These are phyloP conservation scores for Cystobasidium slooffiae DNA, from an alignment of 1,284 basidiomycete species.

Conservation along the genomic window DNA sequence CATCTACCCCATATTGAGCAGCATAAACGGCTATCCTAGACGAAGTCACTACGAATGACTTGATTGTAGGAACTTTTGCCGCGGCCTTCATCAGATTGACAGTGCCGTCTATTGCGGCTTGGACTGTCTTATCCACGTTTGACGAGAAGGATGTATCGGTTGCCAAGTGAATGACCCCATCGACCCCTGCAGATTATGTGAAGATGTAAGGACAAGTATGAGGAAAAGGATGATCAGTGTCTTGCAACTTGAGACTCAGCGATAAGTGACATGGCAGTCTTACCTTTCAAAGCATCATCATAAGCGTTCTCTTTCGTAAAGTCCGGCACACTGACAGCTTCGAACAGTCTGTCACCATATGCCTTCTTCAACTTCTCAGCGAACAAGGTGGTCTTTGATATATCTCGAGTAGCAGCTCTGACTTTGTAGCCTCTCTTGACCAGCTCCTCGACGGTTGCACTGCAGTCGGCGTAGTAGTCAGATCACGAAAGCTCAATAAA, in stretches of 20 bases:
- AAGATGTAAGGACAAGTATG: too few relatives aligned
- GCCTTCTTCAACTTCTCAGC: not conserved
- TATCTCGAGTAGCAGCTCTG: not conserved
- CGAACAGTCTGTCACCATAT: not conserved
- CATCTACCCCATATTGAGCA: slow-evolving; percentile 32
- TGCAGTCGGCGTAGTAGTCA: not conserved
- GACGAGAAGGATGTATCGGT: slow-evolving; percentile 39
- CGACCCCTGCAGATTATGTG: not conserved
- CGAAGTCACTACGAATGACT: slow-evolving; percentile 44
- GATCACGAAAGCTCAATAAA: not conserved
- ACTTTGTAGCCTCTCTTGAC: not conserved
- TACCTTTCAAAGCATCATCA: not conserved
- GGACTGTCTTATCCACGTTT: slow-evolving; percentile 31
- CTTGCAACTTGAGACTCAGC: too few relatives aligned
- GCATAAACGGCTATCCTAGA: slow-evolving; percentile 35
- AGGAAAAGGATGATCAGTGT: too few relatives aligned
- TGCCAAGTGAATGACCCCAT: slow-evolving; percentile 42
- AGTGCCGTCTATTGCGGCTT: slow-evolving; percentile 13
- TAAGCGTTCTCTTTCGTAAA: not conserved
- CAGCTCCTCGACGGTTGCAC: not conserved
- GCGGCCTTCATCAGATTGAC: slow-evolving; percentile 36
- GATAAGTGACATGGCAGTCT: not conserved
- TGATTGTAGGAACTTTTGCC: slow-evolving; percentile 12
- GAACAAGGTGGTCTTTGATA: not conserved
- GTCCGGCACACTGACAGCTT: not conserved